Evolutionary conservation across 495 filamentous ascomycete species (phyloP), one percentile per base, ranked within the genome.

Genomic region (Talaromyces ruber): DNA sequence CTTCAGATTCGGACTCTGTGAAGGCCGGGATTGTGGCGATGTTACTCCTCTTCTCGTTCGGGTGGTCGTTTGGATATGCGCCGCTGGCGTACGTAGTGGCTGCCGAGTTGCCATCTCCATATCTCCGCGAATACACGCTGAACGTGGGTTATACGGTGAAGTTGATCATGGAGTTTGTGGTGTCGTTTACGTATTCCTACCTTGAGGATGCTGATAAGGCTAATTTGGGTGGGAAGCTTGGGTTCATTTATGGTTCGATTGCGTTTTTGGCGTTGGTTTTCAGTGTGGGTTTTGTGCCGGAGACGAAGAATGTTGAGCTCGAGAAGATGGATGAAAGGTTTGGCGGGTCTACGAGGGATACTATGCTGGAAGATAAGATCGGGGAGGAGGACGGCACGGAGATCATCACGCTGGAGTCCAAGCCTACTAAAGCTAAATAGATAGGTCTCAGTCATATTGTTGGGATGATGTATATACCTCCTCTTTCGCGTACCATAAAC

Each of bases 241-340:
- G 67, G 8, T 67, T 67, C 28, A 70, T 70, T 11, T 70, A 70
- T 5, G 67, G 67, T 0, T 67, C 65, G 26, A 26, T 67, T 26
- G 64, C 66, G 8, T 58, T 63, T 22, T 29, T 67, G 8, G 64
- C 61, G 14, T 30, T 70, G 53, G 18, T 64, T 8, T 67, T 89
- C 62, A 64, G 90, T 67, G 93, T 87, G 81, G 87, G 90, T 82
- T 80, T 93, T 39, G 81, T 94, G 47, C 87, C 88, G 58, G 90
- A 93, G 81, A 93, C 90, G 72, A 93, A 92, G 84, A 90, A 90
- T 63, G 80, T 95, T 21, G 87, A 88, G 18, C 88, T 94, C 53
- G 91, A 95, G 78, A 90, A 95, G 72, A 88, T 95, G 67, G 91
- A 94, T 77, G 83, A 85, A 75, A 92, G 93, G 91, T 83, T 95